Percentiles rank a stretch among this genome's conserved stretches.
phyloP scores from a whole-genome alignment of 2,329 filamentous ascomycete species.

The Aspergillus sp. region DNA sequence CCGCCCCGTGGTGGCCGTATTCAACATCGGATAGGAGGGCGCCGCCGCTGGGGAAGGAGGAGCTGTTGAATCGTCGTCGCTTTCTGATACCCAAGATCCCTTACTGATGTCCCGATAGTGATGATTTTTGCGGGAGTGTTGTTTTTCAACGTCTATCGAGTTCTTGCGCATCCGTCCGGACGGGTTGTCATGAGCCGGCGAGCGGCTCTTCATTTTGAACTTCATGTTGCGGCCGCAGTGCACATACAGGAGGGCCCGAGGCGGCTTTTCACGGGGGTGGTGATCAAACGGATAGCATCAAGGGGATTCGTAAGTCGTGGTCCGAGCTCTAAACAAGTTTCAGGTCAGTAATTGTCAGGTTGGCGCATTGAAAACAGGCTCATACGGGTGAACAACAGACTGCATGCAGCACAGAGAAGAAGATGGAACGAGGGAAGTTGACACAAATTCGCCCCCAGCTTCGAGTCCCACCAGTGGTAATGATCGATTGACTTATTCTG shows the following conservation, averaged over 20 bases:
- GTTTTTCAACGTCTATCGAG: constrained; percentile 37
- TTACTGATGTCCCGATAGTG: constrained; percentile 23
- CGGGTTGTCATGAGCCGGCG: constrained; percentile 26
- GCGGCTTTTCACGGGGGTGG: constrained; percentile 1
- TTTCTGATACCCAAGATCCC: constrained; percentile 28
- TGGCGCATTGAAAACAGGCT: background rate
- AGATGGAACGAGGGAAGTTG: background rate
- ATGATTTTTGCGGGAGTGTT: constrained; percentile 23
- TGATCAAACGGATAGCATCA: constrained; percentile 13
- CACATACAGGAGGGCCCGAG: constrained; percentile 22
- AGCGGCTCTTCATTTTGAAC: constrained; percentile 31
- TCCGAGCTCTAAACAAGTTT: background rate
- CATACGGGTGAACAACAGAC: background rate
- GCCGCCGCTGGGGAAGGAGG: constrained; percentile 52
- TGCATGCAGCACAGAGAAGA: background rate
- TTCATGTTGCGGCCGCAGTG: constrained; percentile 27
- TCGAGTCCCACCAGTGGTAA: background rate
- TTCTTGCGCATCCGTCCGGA: constrained; percentile 22
- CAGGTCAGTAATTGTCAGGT: background rate
- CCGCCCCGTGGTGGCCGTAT: constrained; percentile 33
- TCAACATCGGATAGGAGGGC: constrained; percentile 52
- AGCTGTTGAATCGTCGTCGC: constrained; percentile 29
- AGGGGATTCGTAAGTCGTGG: constrained; percentile 1
- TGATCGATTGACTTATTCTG: background rate
- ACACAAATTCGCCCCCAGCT: background rate